A percentile compares a stretch with the other conserved stretches of the same genome.
phyloP scores from a whole-genome alignment of 2,329 filamentous ascomycete species.

The Amylocarpus encephaloides region DNA sequence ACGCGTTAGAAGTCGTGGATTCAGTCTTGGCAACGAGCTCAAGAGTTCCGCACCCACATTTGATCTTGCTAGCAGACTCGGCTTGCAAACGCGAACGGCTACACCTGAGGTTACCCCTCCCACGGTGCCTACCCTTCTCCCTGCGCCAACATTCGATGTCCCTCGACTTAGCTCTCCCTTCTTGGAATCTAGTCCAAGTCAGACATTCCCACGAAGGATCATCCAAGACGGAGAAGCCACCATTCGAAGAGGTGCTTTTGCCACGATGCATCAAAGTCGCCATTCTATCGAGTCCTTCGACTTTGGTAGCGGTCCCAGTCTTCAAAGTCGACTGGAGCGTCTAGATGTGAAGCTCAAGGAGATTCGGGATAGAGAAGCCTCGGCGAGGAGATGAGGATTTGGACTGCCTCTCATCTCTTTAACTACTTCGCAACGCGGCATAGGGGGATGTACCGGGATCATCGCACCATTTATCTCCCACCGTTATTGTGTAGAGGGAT shows the following conservation, averaged over 20 bases:
- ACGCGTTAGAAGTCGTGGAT: slow-evolving; percentile 30
- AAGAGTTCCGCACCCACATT: slow-evolving; percentile 11
- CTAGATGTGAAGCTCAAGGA: slow-evolving; percentile 26
- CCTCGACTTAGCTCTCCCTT: slow-evolving; percentile 56
- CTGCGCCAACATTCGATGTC: slow-evolving; percentile 26
- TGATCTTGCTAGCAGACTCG: neutral
- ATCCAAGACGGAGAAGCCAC: slow-evolving; percentile 33
- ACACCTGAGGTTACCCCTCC: neutral
- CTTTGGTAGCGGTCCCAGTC: slow-evolving; percentile 24
- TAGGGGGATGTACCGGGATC: too few relatives aligned
- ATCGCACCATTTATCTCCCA: too few relatives aligned
- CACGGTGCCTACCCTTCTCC: slow-evolving; percentile 27
- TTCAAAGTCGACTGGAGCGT: slow-evolving; percentile 24
- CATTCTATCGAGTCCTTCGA: slow-evolving; percentile 30
- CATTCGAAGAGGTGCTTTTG: slow-evolving; percentile 43
- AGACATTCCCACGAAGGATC: slow-evolving; percentile 55
- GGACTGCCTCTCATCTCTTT: too few relatives aligned
- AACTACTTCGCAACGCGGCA: too few relatives aligned
- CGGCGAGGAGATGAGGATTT: slow-evolving; percentile 6
- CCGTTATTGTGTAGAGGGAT: too few relatives aligned
- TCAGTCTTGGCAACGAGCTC: slow-evolving; percentile 30
- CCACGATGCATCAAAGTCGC: slow-evolving; percentile 47
- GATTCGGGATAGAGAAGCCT: slow-evolving; percentile 24
- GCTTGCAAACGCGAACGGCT: neutral
- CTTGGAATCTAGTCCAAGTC: slow-evolving; percentile 42